A percentile compares a stretch with the other conserved stretches of the same genome.
Evolutionary conservation across 116 monocot genomes (phyloP).

Genomic region (Trichopus zeylanicus): DNA sequence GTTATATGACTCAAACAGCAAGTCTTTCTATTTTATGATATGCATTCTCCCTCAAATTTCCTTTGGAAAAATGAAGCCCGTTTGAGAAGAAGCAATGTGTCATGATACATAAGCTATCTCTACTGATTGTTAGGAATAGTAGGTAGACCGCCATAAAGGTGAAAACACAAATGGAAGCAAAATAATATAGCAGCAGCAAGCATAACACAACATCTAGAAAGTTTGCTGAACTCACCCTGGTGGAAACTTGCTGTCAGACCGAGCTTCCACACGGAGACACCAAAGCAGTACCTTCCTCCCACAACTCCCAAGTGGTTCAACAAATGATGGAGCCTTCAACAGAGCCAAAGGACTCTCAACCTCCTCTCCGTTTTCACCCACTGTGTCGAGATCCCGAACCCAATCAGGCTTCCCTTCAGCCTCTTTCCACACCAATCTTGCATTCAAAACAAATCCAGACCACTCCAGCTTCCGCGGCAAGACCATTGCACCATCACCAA

Average conservation of each 20-base stretch:
- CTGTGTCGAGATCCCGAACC: conserved; percentile 68
- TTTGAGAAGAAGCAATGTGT: no score
- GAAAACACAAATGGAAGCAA: not conserved
- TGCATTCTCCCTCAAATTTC: no score
- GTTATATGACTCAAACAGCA: no score
- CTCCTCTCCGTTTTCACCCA: conserved; percentile 47
- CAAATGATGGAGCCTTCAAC: conserved; percentile 51
- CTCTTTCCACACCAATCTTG: conserved; percentile 73
- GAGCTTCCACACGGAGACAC: conserved; percentile 94
- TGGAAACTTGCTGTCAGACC: conserved; percentile 89
- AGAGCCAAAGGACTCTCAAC: conserved; percentile 60
- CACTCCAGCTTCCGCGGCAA: conserved; percentile 75
- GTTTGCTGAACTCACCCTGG: conserved; percentile 44
- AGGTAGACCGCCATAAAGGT: not conserved
- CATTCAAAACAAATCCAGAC: conserved; percentile 84
- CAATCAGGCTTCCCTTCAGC: conserved; percentile 61
- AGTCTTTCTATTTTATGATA: no score
- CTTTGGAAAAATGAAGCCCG: no score
- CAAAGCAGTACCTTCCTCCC: conserved; percentile 85
- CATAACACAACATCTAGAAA: no score
- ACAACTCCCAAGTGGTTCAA: conserved; percentile 91
- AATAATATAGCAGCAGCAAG: not conserved
- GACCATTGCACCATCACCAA: conserved; percentile 60
- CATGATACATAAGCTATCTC: no score
- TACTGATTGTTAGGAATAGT: not conserved